Conservation (phyloP, 768 basidiomycete species). For the Solioccasus polychromus region DNA sequence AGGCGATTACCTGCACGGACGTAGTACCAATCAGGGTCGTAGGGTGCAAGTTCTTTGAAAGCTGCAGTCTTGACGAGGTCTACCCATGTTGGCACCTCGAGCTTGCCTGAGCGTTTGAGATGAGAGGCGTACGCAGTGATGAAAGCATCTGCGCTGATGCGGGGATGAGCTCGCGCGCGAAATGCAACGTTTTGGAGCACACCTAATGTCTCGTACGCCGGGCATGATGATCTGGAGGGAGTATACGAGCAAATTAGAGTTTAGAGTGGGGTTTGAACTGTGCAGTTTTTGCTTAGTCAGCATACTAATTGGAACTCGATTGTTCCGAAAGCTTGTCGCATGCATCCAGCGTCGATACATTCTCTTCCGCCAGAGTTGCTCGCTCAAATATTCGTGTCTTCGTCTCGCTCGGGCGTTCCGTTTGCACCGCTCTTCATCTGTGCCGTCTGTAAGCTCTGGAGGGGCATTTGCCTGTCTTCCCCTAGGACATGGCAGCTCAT, state of each 20-base stretch:
- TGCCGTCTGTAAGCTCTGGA: constrained; percentile 60
- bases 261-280: constrained; percentile 36
- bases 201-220: constrained; percentile 83
- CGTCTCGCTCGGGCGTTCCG: constrained; percentile 41
- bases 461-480: constrained; percentile 46
- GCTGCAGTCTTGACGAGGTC: constrained; percentile 98
- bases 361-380: constrained; percentile 60
- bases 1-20: constrained; percentile 83
- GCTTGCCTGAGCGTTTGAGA: constrained; percentile 97
- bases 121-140: constrained; percentile 93
- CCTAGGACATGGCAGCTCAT: constrained; percentile 64
- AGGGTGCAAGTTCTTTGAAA: constrained; percentile 97
- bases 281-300: constrained; percentile 46
- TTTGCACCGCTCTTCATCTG: constrained; percentile 48
- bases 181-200: constrained; percentile 4
- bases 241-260: constrained; percentile 39
- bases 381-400: constrained; percentile 53
- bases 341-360: constrained; percentile 15
- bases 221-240: constrained; percentile 63
- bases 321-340: too few species aligned
- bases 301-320: not conserved
- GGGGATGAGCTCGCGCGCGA: not conserved
- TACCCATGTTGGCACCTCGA: constrained; percentile 98
- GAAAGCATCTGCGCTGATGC: constrained; percentile 83
- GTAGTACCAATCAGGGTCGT: constrained; percentile 99